Evolutionary conservation across 495 filamentous ascomycete genomes (phyloP), one percentile per base, ranked within the genome.

Genomic region (Daldinia caldariorum): DNA sequence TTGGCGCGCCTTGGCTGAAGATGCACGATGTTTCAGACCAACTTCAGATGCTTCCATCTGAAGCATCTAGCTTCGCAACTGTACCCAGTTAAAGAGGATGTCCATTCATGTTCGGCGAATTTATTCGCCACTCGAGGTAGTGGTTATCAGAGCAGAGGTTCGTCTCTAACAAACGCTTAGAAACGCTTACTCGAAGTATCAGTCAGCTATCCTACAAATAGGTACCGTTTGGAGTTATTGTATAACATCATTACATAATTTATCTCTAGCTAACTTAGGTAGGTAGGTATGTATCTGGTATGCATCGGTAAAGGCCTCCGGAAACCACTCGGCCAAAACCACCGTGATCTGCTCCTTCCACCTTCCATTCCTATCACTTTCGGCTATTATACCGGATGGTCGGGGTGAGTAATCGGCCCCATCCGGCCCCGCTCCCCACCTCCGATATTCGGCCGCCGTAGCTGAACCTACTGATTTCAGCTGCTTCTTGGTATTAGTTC

Each of bases 11-110:
- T 67, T 61, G 64, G 63, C 57, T 55, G 63, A 43, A 43, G 49
- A 60, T 55, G 61, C 35, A 57, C 58, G 3, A 32, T 32, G 69
- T 72, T 72, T 72, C 69, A 64, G 32, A 72, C 61, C 54, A 38
- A 67, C 63, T 57, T 67, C 64, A 63, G 51, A 72, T 60, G 49
- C 3, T 3, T 3, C 13, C 69, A 60, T 72, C 58, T 72, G 64
- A 72, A 62, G 63, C 69, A 67, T 29, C n/a, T 47, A 31, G 31
- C 18, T 47, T 47, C 18, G 20, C 9, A 22, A 47, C 18, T 16
- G 37, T 39, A 41, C 41, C 22, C 39, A 20, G 32, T 58, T 34
- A 20, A 22, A 58, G 9, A 10, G 1, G 7, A 5, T 26, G 8
- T 63, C 8, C 45, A 51, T 65, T 43, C 9, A 16, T 58, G 1